Conservation (phyloP, 1,139 yeast species). For the Kodamaea suecica region DNA sequence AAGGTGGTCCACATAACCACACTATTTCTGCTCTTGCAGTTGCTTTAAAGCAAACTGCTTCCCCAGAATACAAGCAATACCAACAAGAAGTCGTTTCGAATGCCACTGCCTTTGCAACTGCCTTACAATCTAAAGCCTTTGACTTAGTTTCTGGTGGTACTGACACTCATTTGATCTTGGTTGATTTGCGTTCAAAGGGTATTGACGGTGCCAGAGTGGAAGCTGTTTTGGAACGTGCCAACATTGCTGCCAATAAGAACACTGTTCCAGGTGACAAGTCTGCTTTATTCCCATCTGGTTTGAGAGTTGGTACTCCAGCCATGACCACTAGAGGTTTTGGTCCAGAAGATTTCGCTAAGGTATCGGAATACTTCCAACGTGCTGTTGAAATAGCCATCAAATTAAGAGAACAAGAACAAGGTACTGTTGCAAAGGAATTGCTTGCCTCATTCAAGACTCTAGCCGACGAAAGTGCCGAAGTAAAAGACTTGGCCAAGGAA, state of each 20-base stretch:
- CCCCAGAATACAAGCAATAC: slow-evolving; percentile 84
- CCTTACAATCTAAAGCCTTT: slow-evolving; percentile 66
- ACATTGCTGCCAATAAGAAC: slow-evolving; percentile 94
- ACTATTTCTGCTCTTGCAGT: slow-evolving; percentile 94
- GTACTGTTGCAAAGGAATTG: slow-evolving; percentile 60
- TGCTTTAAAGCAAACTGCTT: slow-evolving; percentile 84
- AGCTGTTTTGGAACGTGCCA: slow-evolving; percentile 81
- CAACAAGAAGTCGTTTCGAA: slow-evolving; percentile 79
- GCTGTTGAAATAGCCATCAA: slow-evolving; percentile 69
- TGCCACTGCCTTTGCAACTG: slow-evolving; percentile 73
- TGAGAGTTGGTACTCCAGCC: slow-evolving; percentile 97
- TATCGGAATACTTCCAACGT: slow-evolving; percentile 71
- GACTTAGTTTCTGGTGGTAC: slow-evolving; percentile 88
- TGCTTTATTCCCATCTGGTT: slow-evolving; percentile 92
- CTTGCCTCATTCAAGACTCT: slow-evolving; percentile 61
- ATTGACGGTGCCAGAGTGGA: slow-evolving; percentile 97
- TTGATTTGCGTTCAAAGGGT: slow-evolving; percentile 77
- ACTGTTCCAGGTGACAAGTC: slow-evolving; percentile 95
- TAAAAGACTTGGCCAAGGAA: slow-evolving; percentile 57
- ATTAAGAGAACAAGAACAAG: slow-evolving; percentile 58
- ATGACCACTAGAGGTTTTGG: slow-evolving; percentile 97
- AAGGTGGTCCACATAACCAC: slow-evolving; percentile 99
- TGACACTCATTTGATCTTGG: slow-evolving; percentile 87
- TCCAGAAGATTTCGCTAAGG: slow-evolving; percentile 70
- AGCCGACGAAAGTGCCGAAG: slow-evolving; percentile 57